phyloP scores from a whole-genome alignment of 176 grass and related monocot species.

The Lolium perenne region DNA sequence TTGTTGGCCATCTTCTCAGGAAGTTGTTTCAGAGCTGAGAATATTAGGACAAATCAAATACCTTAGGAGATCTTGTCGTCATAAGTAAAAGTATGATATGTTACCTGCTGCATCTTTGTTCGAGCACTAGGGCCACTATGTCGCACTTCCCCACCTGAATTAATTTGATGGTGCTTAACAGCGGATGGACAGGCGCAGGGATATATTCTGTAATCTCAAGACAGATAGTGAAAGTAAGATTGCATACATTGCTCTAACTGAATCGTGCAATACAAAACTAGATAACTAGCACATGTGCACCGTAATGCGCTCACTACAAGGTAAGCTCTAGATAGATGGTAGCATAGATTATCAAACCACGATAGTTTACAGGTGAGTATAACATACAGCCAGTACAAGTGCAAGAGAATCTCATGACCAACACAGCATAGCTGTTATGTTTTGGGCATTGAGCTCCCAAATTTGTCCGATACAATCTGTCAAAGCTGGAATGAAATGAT shows the following conservation, averaged over 20 bases:
- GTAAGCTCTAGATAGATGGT: neutral
- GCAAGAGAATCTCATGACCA: neutral
- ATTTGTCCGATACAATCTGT: neutral
- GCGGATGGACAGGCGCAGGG: conserved; percentile 10
- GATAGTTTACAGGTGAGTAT: neutral
- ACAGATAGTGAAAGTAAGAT: conserved; percentile 36
- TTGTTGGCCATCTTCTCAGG: no score
- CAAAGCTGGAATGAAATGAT: neutral
- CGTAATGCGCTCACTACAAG: no score
- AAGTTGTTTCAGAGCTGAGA: no score
- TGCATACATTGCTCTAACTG: conserved; percentile 11
- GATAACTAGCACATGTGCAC: no score
- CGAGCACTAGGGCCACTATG: conserved; percentile 9
- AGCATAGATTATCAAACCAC: neutral
- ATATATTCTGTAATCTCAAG: conserved; percentile 43
- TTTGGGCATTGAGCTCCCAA: neutral
- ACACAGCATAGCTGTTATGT: neutral
- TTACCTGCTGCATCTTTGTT: neutral
- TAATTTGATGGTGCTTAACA: conserved; percentile 41
- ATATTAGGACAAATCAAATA: no score
- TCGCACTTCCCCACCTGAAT: neutral
- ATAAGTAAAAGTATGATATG: no score
- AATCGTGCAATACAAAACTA: neutral
- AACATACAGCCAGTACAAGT: neutral
- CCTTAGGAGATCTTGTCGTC: no score